Evolutionary conservation across 106 monocot genomes (phyloP).

Genomic region (Dendrobium nobile): DNA sequence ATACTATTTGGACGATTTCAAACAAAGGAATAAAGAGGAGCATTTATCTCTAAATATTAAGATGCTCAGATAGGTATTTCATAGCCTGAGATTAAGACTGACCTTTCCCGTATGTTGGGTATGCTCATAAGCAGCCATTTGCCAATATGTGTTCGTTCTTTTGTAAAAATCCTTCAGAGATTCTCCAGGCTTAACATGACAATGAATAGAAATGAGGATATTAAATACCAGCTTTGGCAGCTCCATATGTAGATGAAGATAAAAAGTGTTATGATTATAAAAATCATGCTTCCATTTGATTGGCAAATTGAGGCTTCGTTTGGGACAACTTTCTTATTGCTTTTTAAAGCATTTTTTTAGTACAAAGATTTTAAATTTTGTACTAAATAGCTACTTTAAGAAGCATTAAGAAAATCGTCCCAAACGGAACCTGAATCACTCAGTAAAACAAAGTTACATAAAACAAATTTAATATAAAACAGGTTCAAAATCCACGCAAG

Average conservation of each 20-base stretch:
- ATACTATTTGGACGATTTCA: background rate
- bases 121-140: conserved; percentile 97
- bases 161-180: conserved; percentile 84
- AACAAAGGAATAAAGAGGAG: background rate
- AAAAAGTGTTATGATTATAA: background rate
- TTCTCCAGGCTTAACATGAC: conserved; percentile 78
- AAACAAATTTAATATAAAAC: too few species aligned
- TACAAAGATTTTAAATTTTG: too few species aligned
- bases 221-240: background rate
- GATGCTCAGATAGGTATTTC: background rate
- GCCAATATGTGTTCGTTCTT: conserved; percentile 89
- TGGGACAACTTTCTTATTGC: too few species aligned
- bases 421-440: background rate
- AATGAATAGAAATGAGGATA: background rate
- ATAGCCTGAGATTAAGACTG: background rate
- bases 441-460: background rate
- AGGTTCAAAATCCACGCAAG: too few species aligned
- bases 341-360: too few species aligned
- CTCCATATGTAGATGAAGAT: background rate
- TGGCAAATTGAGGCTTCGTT: background rate
- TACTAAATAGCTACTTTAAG: too few species aligned
- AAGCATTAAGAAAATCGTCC: too few species aligned
- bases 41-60: background rate
- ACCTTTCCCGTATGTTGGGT: conserved; percentile 99
- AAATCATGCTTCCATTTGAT: background rate